Evolutionary conservation across 1,139 yeast species (phyloP).

Genomic region (Kodamaea suecica): DNA sequence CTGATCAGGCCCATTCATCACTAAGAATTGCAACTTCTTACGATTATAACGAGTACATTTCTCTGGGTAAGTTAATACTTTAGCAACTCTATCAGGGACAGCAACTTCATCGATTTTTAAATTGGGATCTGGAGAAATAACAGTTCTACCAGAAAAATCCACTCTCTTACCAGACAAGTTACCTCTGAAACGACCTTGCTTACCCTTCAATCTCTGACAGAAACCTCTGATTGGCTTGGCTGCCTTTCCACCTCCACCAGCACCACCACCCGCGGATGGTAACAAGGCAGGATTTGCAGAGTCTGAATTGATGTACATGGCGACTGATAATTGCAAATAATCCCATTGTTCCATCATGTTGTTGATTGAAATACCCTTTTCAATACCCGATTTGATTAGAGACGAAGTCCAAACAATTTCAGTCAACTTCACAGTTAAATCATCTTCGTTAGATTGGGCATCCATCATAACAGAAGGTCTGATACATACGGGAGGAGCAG

Average conservation of each 20-base stretch:
- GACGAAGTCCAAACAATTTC: slow-evolving; percentile 97
- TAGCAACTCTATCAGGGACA: slow-evolving; percentile 95
- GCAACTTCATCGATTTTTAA: slow-evolving; percentile 94
- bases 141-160: slow-evolving; percentile 97
- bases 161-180: slow-evolving; percentile 98
- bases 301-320: slow-evolving; percentile 96
- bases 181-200: slow-evolving; percentile 98
- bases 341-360: slow-evolving; percentile 99
- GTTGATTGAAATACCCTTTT: slow-evolving; percentile 88
- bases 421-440: slow-evolving; percentile 89
- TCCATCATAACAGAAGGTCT: slow-evolving; percentile 96
- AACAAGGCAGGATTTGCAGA: slow-evolving; percentile 80
- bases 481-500: slow-evolving; percentile 98
- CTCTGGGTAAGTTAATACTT: slow-evolving; percentile 94
- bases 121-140: slow-evolving; percentile 98
- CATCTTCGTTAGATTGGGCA: slow-evolving; percentile 95
- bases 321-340: slow-evolving; percentile 88
- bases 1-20: slow-evolving; percentile 78
- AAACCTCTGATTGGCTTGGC: slow-evolving; percentile 91
- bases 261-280: slow-evolving; percentile 59
- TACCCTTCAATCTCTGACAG: slow-evolving; percentile 96
- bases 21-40: slow-evolving; percentile 67
- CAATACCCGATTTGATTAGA: slow-evolving; percentile 88
- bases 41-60: slow-evolving; percentile 86
- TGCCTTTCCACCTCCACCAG: slow-evolving; percentile 54